A percentile compares a stretch with the other conserved stretches of the same genome.
Evolutionary conservation across 2,329 filamentous ascomycete species (phyloP).

Genomic region (Phaeosphaeriaceae sp.): DNA sequence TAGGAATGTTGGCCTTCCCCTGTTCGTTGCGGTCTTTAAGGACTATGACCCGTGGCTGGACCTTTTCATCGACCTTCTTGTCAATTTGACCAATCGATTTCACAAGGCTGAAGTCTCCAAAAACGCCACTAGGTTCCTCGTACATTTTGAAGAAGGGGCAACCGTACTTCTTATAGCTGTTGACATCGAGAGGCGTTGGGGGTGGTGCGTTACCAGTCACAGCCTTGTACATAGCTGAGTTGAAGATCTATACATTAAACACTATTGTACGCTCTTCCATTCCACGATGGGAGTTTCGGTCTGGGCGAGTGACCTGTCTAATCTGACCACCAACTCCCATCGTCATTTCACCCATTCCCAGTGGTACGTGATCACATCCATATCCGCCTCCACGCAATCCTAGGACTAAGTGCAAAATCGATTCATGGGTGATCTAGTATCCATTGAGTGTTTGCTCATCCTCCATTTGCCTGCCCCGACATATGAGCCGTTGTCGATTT

Average conservation of each 20-base stretch:
- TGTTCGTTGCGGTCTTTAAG: too few species aligned
- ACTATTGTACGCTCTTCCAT: slow-evolving; percentile 36
- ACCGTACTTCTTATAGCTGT: slow-evolving; percentile 41
- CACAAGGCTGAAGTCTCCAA: slow-evolving; percentile 33
- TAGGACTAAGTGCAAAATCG: slow-evolving; percentile 72
- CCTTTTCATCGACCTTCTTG: slow-evolving; percentile 12
- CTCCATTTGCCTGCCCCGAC: neutral
- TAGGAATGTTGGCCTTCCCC: neutral
- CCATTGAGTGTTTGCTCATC: neutral
- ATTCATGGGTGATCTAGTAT: slow-evolving; percentile 86
- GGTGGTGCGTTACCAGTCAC: slow-evolving; percentile 48
- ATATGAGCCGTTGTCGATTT: slow-evolving; percentile 70
- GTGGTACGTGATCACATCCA: neutral
- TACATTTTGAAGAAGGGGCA: slow-evolving; percentile 49
- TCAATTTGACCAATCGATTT: slow-evolving; percentile 37
- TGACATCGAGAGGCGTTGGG: slow-evolving; percentile 42
- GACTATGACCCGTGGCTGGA: slow-evolving; percentile 6
- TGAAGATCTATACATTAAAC: slow-evolving; percentile 52
- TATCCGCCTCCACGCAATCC: slow-evolving; percentile 64
- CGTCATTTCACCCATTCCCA: slow-evolving; percentile 47
- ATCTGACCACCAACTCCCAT: slow-evolving; percentile 52
- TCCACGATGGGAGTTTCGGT: too few species aligned
- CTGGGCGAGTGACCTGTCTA: slow-evolving; percentile 52
- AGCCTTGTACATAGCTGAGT: slow-evolving; percentile 41
- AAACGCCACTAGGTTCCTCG: slow-evolving; percentile 35